Percentiles rank a stretch among this genome's conserved stretches.
These are phyloP conservation scores for Naganishia onofrii DNA, from an alignment of 768 basidiomycete genomes.

Conservation along the genomic window DNA sequence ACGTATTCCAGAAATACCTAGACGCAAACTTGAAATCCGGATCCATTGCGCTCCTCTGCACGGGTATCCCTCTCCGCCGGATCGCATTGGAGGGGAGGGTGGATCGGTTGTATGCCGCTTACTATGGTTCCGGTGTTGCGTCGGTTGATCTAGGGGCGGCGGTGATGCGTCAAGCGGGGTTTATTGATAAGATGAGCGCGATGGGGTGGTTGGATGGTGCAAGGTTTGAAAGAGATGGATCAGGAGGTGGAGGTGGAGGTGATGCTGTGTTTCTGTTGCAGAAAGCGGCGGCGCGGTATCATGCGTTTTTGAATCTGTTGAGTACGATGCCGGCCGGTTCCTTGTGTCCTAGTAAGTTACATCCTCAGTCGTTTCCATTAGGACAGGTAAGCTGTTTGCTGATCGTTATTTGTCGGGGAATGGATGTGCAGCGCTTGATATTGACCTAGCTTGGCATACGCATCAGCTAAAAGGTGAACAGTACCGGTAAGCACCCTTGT, in stretches of 20 bases:
- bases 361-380: background rate
- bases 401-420: conserved; percentile 56
- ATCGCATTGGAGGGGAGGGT: background rate
- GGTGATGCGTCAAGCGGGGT: conserved; percentile 36
- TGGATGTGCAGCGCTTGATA: conserved; percentile 58
- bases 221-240: conserved; percentile 25
- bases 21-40: background rate
- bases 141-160: conserved; percentile 34
- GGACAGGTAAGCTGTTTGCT: too few species aligned
- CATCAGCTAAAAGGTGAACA: conserved; percentile 61
- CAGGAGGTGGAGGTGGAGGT: conserved; percentile 25
- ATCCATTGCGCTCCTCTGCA: background rate
- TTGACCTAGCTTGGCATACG: conserved; percentile 75
- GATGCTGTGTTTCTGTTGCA: conserved; percentile 32
- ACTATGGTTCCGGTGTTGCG: conserved; percentile 8
- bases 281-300: background rate
- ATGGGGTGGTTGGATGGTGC: conserved; percentile 37
- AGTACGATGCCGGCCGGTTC: conserved; percentile 28
- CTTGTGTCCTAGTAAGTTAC: conserved; percentile 35
- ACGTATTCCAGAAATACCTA: background rate
- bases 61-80: background rate
- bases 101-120: conserved; percentile 22
- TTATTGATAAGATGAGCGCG: conserved; percentile 37
- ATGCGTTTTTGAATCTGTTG: conserved; percentile 28
- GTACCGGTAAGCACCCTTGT: conserved; percentile 51